Conservation (phyloP, 305 asterid species). For the Andrographis paniculata region DNA sequence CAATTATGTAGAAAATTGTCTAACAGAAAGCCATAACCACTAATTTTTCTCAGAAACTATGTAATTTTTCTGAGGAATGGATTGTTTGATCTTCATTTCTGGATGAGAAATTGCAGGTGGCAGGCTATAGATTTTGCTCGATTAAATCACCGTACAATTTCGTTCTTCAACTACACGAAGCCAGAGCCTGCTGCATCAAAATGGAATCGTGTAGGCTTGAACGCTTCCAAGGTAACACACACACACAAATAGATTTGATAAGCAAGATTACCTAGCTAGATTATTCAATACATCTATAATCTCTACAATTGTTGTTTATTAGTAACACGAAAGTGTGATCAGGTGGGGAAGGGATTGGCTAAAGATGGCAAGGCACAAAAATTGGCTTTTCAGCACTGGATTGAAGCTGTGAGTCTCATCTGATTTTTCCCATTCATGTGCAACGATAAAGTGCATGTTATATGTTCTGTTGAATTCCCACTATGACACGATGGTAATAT, state of each 20-base stretch:
- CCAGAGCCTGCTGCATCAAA: slow-evolving; percentile 78
- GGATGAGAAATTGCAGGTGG: slow-evolving; percentile 38
- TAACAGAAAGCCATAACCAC: too few relatives aligned
- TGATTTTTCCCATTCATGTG: slow-evolving; percentile 2
- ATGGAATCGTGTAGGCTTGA: slow-evolving; percentile 69
- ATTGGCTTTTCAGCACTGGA: slow-evolving; percentile 90
- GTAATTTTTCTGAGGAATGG: too few relatives aligned
- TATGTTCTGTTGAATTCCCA: too few relatives aligned
- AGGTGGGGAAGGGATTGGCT: slow-evolving; percentile 87
- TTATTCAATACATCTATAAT: too few relatives aligned
- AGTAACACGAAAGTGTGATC: too few relatives aligned
- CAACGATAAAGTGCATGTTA: too few relatives aligned
- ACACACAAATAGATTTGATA: too few relatives aligned
- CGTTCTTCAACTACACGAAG: slow-evolving; percentile 78
- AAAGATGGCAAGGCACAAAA: slow-evolving; percentile 70
- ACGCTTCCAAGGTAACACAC: slow-evolving; percentile 94
- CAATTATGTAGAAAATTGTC: slow-evolving; percentile 17
- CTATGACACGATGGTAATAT: too few relatives aligned
- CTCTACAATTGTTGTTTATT: too few relatives aligned
- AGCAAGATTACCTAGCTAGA: too few relatives aligned
- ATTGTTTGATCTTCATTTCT: too few relatives aligned
- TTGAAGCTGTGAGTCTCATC: slow-evolving; percentile 68
- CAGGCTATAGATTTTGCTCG: slow-evolving; percentile 74
- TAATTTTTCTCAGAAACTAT: too few relatives aligned
- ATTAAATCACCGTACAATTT: slow-evolving; percentile 71